Conservation (phyloP, 306 rosid genomes). For the Vigna reflexopilosa region DNA sequence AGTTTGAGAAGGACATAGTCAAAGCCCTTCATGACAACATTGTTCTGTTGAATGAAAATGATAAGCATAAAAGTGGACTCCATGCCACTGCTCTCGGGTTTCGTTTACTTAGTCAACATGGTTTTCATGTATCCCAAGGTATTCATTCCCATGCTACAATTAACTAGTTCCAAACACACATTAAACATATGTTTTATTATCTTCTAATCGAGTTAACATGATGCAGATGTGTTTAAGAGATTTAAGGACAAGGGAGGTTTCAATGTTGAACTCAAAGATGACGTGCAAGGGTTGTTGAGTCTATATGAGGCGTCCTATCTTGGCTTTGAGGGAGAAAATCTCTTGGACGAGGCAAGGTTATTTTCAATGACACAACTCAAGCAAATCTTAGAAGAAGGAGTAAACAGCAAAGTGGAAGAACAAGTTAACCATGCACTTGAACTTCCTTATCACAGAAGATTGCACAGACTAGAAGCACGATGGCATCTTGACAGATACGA, state of each 20-base stretch:
- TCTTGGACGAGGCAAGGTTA: constrained; percentile 53
- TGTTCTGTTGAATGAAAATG: neutral
- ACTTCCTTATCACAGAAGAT: constrained; percentile 50
- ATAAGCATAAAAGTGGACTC: neutral
- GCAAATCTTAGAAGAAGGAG: too few relatives aligned
- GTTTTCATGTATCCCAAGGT: too few relatives aligned
- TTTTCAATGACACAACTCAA: too few relatives aligned
- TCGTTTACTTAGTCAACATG: constrained; percentile 52
- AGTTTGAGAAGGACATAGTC: constrained; percentile 39
- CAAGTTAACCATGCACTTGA: too few relatives aligned
- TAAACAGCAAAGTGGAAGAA: too few relatives aligned
- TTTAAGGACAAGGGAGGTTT: constrained; percentile 38
- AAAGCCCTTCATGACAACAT: constrained; percentile 10
- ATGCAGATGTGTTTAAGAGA: constrained; percentile 46
- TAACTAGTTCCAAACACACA: too few relatives aligned
- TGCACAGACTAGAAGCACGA: constrained; percentile 52
- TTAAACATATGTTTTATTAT: too few relatives aligned
- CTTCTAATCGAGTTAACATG: neutral
- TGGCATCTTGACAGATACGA: constrained; percentile 47
- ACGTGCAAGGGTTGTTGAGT: constrained; percentile 13
- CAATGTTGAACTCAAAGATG: neutral
- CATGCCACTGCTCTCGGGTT: constrained; percentile 48
- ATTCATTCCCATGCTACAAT: too few relatives aligned
- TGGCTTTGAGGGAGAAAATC: constrained; percentile 51
- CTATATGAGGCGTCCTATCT: constrained; percentile 55